Evolutionary conservation across 2,329 filamentous ascomycete species (phyloP).

Genomic region (Xylaria sp.): DNA sequence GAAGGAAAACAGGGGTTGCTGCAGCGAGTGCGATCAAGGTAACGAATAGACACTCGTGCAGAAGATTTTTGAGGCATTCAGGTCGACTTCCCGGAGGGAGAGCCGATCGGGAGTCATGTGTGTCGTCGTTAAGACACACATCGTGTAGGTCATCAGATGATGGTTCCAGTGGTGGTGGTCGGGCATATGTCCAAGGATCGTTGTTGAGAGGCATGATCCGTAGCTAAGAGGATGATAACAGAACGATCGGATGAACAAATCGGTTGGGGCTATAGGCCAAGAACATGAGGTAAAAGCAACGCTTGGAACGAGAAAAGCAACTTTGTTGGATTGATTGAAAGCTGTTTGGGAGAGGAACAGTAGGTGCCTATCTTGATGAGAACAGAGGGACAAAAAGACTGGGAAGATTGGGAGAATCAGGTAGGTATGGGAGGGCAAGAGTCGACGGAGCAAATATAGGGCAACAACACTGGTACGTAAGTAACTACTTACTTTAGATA

Average conservation of each 20-base stretch:
- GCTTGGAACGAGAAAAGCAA: slow-evolving; percentile 40
- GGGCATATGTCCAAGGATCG: slow-evolving; percentile 41
- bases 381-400: neutral
- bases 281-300: slow-evolving; percentile 38
- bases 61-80: slow-evolving; percentile 44
- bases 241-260: slow-evolving; percentile 32
- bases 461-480: neutral
- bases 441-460: neutral
- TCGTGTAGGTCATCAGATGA: slow-evolving; percentile 48
- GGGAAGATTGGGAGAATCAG: neutral
- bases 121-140: slow-evolving; percentile 47
- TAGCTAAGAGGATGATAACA: slow-evolving; percentile 31
- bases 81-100: slow-evolving; percentile 46
- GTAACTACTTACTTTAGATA: neutral
- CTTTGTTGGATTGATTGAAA: slow-evolving; percentile 29
- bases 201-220: slow-evolving; percentile 43
- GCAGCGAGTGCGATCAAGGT: slow-evolving; percentile 48
- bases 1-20: slow-evolving; percentile 50
- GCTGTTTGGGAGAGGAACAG: slow-evolving; percentile 21
- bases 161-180: slow-evolving; percentile 33
- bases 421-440: neutral
- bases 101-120: slow-evolving; percentile 34
- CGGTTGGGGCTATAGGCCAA: slow-evolving; percentile 28
- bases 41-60: slow-evolving; percentile 49
- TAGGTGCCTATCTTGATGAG: slow-evolving; percentile 5